These are phyloP conservation scores for Porogramme epimiltina DNA, from an alignment of 1,284 basidiomycete species.

Conservation along the genomic window DNA sequence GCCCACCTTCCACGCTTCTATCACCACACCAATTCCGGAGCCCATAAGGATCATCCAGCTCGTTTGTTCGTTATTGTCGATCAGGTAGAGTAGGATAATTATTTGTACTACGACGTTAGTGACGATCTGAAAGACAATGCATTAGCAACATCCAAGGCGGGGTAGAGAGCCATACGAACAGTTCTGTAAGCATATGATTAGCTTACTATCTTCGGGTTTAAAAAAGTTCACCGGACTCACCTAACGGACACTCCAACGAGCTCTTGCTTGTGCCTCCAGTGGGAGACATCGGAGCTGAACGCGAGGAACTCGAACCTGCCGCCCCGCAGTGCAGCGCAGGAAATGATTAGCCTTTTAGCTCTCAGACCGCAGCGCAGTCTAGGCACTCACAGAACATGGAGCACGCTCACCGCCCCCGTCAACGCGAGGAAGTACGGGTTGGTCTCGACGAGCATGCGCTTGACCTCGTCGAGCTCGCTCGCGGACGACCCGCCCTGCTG, in stretches of 20 bases:
- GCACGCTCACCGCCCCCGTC: constrained; percentile 79
- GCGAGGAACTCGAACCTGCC: constrained; percentile 90
- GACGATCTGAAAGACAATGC: constrained; percentile 62
- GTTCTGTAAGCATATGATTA: constrained; percentile 38
- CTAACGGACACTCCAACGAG: constrained; percentile 83
- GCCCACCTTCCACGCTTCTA: constrained; percentile 95
- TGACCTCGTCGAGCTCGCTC: constrained; percentile 89
- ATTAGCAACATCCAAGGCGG: not conserved
- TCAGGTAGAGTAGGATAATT: constrained; percentile 88
- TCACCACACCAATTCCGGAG: constrained; percentile 84
- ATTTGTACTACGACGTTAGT: constrained; percentile 93
- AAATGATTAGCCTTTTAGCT: not conserved
- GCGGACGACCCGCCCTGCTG: constrained; percentile 63
- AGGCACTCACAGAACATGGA: constrained; percentile 80
- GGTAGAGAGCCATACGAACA: constrained; percentile 23
- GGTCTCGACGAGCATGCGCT: constrained; percentile 93
- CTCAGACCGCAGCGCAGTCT: not conserved
- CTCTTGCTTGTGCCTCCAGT: constrained; percentile 93
- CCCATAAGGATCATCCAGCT: constrained; percentile 95
- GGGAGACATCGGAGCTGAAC: constrained; percentile 91
- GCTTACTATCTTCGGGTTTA: constrained; percentile 7
- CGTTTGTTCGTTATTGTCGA: constrained; percentile 95
- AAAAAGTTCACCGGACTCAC: constrained; percentile 39
- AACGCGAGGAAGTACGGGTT: constrained; percentile 88
- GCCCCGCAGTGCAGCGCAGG: not conserved